phyloP scores from a whole-genome alignment of 495 filamentous ascomycete species.

The Pyrenula aspistea region DNA sequence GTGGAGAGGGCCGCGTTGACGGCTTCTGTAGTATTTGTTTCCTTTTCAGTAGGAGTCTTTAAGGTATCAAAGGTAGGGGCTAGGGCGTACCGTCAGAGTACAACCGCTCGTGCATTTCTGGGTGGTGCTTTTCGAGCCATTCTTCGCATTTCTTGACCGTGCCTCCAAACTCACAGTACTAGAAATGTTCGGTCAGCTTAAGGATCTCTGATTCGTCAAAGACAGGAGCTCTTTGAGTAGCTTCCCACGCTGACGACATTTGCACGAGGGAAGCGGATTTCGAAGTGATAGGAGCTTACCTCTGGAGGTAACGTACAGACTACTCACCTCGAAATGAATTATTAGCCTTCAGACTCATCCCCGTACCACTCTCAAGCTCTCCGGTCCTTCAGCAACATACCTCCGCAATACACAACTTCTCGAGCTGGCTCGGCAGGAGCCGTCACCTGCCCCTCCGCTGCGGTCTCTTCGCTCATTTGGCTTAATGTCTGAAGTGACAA shows the following conservation, averaged over 20 bases:
- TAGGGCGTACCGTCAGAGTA: slow-evolving; percentile 64
- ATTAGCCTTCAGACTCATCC: slow-evolving; percentile 3
- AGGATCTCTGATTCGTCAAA: not conserved
- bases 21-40: slow-evolving; percentile 44
- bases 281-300: slow-evolving; percentile 49
- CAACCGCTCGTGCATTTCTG: slow-evolving; percentile 58
- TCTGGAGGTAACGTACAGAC: slow-evolving; percentile 91
- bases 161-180: slow-evolving; percentile 98
- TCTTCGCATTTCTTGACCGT: slow-evolving; percentile 97
- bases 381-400: slow-evolving; percentile 30
- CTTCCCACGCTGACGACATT: slow-evolving; percentile 16
- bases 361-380: slow-evolving; percentile 3
- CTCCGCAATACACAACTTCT: slow-evolving; percentile 69
- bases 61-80: slow-evolving; percentile 1
- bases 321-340: slow-evolving; percentile 19
- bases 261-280: slow-evolving; percentile 8
- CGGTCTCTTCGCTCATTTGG: not conserved
- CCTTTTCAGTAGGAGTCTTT: not conserved
- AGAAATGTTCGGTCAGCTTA: slow-evolving; percentile 10
- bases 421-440: slow-evolving; percentile 41
- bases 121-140: slow-evolving; percentile 72
- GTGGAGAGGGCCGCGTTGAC: slow-evolving; percentile 69
- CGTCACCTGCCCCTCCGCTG: slow-evolving; percentile 25
- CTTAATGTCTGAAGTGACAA: too few species aligned
- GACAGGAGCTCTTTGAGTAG: slow-evolving; percentile 1